A percentile compares a stretch with the other conserved stretches of the same genome.
These are phyloP conservation scores for Trichoderma asperelloides DNA, from an alignment of 495 filamentous ascomycete species.

Conservation along the genomic window DNA sequence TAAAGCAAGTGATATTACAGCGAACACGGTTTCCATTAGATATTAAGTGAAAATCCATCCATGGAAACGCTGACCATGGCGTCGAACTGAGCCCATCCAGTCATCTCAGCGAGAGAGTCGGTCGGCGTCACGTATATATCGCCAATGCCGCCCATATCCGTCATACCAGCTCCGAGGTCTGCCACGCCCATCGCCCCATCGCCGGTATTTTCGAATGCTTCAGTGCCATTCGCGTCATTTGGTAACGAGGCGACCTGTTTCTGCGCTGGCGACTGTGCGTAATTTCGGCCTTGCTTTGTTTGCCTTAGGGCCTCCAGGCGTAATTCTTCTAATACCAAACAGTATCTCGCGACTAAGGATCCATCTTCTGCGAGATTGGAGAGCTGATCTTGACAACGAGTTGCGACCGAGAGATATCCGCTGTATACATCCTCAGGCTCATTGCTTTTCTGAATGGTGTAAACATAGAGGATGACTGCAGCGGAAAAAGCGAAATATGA, in stretches of 20 bases:
- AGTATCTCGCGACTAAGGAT: conserved; percentile 24
- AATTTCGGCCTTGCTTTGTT: neutral
- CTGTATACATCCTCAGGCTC: conserved; percentile 12
- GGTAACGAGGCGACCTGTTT: neutral
- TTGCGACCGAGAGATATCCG: conserved; percentile 20
- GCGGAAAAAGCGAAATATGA: conserved; percentile 48
- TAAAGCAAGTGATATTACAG: neutral
- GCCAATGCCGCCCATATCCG: conserved; percentile 9
- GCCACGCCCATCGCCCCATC: neutral
- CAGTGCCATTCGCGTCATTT: neutral
- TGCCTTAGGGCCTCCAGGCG: conserved; percentile 28
- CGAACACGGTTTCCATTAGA: neutral
- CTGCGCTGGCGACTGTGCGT: neutral
- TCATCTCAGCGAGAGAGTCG: conserved; percentile 20
- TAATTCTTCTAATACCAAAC: conserved; percentile 35
- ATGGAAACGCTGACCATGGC: conserved; percentile 15
- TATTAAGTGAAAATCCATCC: neutral
- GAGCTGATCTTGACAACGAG: conserved; percentile 22
- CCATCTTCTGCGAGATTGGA: conserved; percentile 18
- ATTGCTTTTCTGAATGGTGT: conserved; percentile 37
- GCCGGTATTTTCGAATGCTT: neutral
- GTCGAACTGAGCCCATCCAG: conserved; percentile 22
- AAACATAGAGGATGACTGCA: conserved; percentile 46
- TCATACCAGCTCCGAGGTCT: neutral
- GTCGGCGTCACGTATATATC: conserved; percentile 15